Base-by-base conservation (phyloP, 768 basidiomycete genomes). In the Boletus coccyginus region DNA sequence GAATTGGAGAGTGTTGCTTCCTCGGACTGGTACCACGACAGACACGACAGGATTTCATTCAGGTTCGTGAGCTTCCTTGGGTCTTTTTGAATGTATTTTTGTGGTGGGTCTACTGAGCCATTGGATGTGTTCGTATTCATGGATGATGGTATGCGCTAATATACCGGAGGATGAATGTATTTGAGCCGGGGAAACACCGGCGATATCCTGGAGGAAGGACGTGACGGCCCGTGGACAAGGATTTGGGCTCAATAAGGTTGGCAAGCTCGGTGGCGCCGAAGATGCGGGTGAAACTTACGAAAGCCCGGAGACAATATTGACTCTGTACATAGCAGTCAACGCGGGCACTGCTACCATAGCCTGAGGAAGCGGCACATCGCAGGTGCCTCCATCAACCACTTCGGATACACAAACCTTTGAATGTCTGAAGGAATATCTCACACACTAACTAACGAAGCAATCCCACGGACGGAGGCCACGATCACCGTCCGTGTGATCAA, bases 401-500 rank as follows among this genome's bases (percentile, higher is more conserved):
- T 36, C 49, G 8, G 5, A 42, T 24, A 27, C 10, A 44, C 52
- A 11, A 16, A 44, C 11, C n/a, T 41, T 46, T 36, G 32, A 56
- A 75, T 75, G 75, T 62, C 69, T 13, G 64, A 61, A 43, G 69
- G 67, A 55, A 73, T 74, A 61, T 74, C 75, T 47, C 76, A 79
- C 53, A 63, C 73, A 35, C 77, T 86, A 41, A 86, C 86, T 42
- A 94, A 88, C 73, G 75, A 81, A 51, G 77, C 84, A 31, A 77
- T 80, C 3, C 88, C 92, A 11, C 80, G 75, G 62, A 87, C 88
- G 3, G 78, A 85, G 58, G 92, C 93, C 21, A 94, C 92, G 6
- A 74, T 98, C 55, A 98, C 96, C 8, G 72, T 98, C 47, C 86
- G 96, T 33, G 81, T 98, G 59, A 92, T 99, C 76, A 99, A 99